Percentiles rank a stretch among this genome's conserved stretches.
These are phyloP conservation scores for Tephrocybe sp. DNA, from an alignment of 768 basidiomycete genomes.

Conservation along the genomic window DNA sequence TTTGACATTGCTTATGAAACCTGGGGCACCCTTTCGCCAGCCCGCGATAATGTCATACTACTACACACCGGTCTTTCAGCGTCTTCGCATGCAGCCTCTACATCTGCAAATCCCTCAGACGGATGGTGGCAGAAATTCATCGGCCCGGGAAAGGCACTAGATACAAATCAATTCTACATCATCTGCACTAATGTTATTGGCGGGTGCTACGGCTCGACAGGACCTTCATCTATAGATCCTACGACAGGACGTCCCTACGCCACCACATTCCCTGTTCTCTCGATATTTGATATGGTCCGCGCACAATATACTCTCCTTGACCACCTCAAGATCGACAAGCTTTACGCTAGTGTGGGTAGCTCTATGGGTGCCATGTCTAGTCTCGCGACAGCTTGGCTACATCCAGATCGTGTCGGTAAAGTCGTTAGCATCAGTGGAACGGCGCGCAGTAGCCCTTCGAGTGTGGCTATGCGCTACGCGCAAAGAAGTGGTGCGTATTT, in stretches of 20 bases:
- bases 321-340: conserved; percentile 74
- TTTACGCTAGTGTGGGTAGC: conserved; percentile 92
- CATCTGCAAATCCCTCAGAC: conserved; percentile 68
- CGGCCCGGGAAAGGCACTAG: conserved; percentile 90
- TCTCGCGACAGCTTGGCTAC: conserved; percentile 91
- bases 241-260: conserved; percentile 73
- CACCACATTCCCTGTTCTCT: conserved; percentile 88
- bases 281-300: conserved; percentile 96
- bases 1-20: conserved; percentile 97
- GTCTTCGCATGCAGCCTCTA: conserved; percentile 91
- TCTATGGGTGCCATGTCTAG: conserved; percentile 99
- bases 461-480: conserved; percentile 94
- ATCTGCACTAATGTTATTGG: conserved; percentile 97
- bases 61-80: conserved; percentile 96
- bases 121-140: conserved; percentile 99
- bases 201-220: conserved; percentile 97
- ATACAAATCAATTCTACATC: conserved; percentile 90
- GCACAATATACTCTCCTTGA: conserved; percentile 90
- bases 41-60: conserved; percentile 85
- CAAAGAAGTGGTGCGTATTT: conserved; percentile 83
- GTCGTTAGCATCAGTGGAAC: conserved; percentile 95
- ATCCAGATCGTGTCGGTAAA: conserved; percentile 85
- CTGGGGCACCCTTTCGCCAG: conserved; percentile 86
- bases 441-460: conserved; percentile 87
- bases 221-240: conserved; percentile 84